Base-by-base conservation (phyloP, 306 rosid species). In the Sophora flavescens region DNA sequence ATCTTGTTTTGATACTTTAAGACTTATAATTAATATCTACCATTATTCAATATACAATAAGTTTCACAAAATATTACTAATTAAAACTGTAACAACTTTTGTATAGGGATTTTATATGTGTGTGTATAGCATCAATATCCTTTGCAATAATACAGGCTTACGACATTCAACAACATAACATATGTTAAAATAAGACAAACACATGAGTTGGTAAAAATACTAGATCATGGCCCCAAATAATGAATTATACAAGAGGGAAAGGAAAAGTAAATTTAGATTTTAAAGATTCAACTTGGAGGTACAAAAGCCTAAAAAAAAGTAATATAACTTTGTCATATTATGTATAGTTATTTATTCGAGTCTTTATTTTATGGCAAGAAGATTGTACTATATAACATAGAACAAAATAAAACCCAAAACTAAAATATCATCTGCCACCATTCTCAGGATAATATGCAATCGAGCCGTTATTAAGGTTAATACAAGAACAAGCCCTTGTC, bases 401-500 rank as follows among this genome's bases (percentile, higher is more conserved):
- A 61, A 47, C 5, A 33, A 74, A 45, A 45, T 45, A 8, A 48
- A 53, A 61, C 32, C 6, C 4, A 63, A 59, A 61, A 48, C n/a
- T 17, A 54, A 56, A 66, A 2, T 77, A 15, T 56, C 22, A 77
- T 75, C 75, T 67, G 11, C 33, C 56, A 76, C 33, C 30, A 1
- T 44, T 6, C 5, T 1, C 3, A 38, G 17, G 0, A 42, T 3
- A 8, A 36, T 77, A 77, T 42, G 81, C 60, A 14, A 17, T 6
- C 0, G 32, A 15, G 50, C 58, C 74, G 50, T 47, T 66, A 56
- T 77, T 67, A 32, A 15, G 74, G 0, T 0, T 8, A 42, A 36
- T 50, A 77, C 81, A 77, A 14, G 12, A 5, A 5, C 79, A 75
- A 8, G 16, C 39, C 15, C 44, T 57, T 0, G 0, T 33, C 17